Base-by-base conservation (phyloP, 2,329 filamentous ascomycete species). In the Pyrenochaeta sp. region DNA sequence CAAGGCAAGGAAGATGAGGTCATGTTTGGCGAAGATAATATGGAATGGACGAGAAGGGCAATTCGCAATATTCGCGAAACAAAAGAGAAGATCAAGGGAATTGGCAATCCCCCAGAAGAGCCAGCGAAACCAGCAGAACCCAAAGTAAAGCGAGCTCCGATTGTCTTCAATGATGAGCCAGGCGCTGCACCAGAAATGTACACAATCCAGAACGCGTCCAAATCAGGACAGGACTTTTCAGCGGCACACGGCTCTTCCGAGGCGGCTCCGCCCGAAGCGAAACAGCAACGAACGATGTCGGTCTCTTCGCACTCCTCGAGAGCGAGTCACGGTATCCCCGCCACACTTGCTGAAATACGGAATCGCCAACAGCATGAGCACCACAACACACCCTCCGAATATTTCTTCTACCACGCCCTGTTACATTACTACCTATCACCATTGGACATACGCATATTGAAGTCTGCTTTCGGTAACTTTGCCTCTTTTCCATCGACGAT, bases 1-100 rank as follows among this genome's bases (percentile, higher is more conserved):
- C 92, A 96, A 77, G 92, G 92, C 67, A 87, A 88, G 61, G 92
- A 97, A 73, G 95, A 99, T 70, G 91, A 97, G 76, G 79, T 95
- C 30, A 85, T 97, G 74, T 99, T 96, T 76, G 93, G 87, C 6
- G 92, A 97, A 67, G 93, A 97, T 58, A 89, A 88, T n/a, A 65
- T 72, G 27, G 91, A 94, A 63, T 98, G 93, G 93, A 91, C 91
- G 1, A 87, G 88, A 63, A 94, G 91, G 73, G 95, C 95, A 3
- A 85, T 97, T 51, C 83, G 85, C 48, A 83, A 87, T 27, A 88
- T 98, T 43, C 83, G 82, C 4, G 85, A 90, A 15, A 85, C 89
- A 0, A 96, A 91, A 75, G 90, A 95, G 58, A 93, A 88, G 71
- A 69, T 91, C 1, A 81, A 81, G 47, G 87, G 86, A 0, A 87